These are phyloP conservation scores for Xylariomycetidae sp. DNA, from an alignment of 2,329 filamentous ascomycete genomes.

Conservation along the genomic window DNA sequence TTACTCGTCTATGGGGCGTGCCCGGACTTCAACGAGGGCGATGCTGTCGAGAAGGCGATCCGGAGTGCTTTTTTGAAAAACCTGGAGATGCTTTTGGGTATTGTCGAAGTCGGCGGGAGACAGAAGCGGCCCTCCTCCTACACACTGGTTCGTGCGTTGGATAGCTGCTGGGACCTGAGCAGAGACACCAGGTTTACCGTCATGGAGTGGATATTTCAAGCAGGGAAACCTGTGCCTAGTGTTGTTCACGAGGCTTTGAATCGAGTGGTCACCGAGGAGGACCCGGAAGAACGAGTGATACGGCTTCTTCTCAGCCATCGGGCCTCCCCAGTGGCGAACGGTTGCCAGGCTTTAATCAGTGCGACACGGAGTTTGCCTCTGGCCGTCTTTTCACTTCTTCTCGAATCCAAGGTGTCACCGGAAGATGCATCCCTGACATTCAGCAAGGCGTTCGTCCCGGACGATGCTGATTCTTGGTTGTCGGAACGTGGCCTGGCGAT, in stretches of 20 bases:
- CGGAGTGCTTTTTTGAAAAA: slow-evolving; percentile 46
- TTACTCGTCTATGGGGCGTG: slow-evolving; percentile 50
- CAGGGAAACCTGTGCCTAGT: slow-evolving; percentile 43
- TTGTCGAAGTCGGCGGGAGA: slow-evolving; percentile 35
- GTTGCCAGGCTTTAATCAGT: slow-evolving; percentile 48
- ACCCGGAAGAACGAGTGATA: slow-evolving; percentile 43
- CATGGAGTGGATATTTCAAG: slow-evolving; percentile 46
- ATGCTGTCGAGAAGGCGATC: slow-evolving; percentile 51
- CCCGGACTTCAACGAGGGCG: slow-evolving; percentile 50
- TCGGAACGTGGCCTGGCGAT: slow-evolving; percentile 41
- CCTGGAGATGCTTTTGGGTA: slow-evolving; percentile 47
- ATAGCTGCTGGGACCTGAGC: slow-evolving; percentile 48
- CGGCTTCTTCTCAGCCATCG: slow-evolving; percentile 45
- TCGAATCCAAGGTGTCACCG: slow-evolving; percentile 35
- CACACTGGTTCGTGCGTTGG: slow-evolving; percentile 47
- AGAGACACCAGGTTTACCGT: slow-evolving; percentile 44
- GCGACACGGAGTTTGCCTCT: slow-evolving; percentile 36
- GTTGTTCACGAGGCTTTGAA: slow-evolving; percentile 47
- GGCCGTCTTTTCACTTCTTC: slow-evolving; percentile 36
- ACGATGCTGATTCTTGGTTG: slow-evolving; percentile 40
- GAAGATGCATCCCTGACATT: slow-evolving; percentile 43
- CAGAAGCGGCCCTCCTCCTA: slow-evolving; percentile 43
- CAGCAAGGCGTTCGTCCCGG: slow-evolving; percentile 37
- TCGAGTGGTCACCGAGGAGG: slow-evolving; percentile 49
- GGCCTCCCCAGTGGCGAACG: slow-evolving; percentile 47